Base-by-base conservation (phyloP, 148 eudicot genomes). In the Diospyros kaki region DNA sequence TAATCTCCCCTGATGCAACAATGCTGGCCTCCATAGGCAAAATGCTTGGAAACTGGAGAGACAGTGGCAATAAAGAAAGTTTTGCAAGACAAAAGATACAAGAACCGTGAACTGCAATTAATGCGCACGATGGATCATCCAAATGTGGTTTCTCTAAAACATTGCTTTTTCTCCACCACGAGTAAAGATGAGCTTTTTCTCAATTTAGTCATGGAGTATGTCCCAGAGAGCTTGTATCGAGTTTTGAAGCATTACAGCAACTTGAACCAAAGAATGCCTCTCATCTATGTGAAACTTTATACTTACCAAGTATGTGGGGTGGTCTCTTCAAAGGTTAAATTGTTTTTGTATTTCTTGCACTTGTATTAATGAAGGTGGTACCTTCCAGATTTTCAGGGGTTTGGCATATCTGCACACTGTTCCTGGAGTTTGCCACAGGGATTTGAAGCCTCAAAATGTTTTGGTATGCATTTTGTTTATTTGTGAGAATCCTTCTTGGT, bases 381-480 rank as follows among this genome's bases (percentile, higher is more conserved):
- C 44, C 53, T 76, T 77, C 67, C 91, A 90, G 94, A 90, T 90
- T 58, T 90, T 85, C 58, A 82, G 91, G 77, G 91, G 88, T 51
- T 69, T 91, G 84, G 93, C 93, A 10, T 91, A 91, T 69, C 81
- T 91, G 85, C 96, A 91, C 69, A 72, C 86, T 76, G 91, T 89
- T 76, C 72, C 90, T 64, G 89, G 90, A 74, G 92, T 91, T 66
- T 91, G 96, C 79, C 96, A 91, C 73, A 89, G 96, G 82, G 96
- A 91, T 77, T 84, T 91, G 87, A 91, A 91, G 86, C 96, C 96
- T 59, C 96, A 91, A 66, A 91, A 91, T 76, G 87, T 91, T 48
- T 75, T 91, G 90, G 96, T 91, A 86, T 72, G 88, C 43, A 39
- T 42, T 69, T 77, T 5, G 60, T 46, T 69, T 11, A 4, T 9